Evolutionary conservation across 2,329 filamentous ascomycete genomes (phyloP).

Genomic region (Scedosporium aurantiacum): DNA sequence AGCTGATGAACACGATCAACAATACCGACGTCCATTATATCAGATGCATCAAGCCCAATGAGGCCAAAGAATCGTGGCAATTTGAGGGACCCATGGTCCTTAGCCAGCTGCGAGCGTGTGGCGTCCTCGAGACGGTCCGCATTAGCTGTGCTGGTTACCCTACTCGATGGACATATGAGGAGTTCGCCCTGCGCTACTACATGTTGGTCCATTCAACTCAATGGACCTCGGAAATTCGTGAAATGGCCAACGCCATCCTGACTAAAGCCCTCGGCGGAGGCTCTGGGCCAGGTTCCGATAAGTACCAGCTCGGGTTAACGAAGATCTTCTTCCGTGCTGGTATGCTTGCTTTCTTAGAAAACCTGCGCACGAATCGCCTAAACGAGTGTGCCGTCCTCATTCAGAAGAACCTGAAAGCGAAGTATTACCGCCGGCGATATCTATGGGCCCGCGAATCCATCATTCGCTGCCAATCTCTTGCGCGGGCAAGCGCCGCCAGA

Average conservation of each 20-base stretch:
- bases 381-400: conserved; percentile 96
- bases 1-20: conserved; percentile 96
- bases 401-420: conserved; percentile 92
- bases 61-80: conserved; percentile 92
- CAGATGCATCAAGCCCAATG: conserved; percentile 97
- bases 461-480: conserved; percentile 65
- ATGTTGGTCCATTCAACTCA: conserved; percentile 84
- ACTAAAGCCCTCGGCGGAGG: conserved; percentile 75
- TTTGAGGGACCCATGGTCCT: conserved; percentile 99
- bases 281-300: conserved; percentile 67
- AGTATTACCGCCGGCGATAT: conserved; percentile 89
- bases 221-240: conserved; percentile 88
- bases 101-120: conserved; percentile 91
- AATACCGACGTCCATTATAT: conserved; percentile 98
- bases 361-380: conserved; percentile 76
- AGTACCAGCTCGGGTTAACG: conserved; percentile 93
- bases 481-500: conserved; percentile 68
- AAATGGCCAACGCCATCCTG: conserved; percentile 90
- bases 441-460: conserved; percentile 77
- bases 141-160: conserved; percentile 97
- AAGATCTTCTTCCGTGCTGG: conserved; percentile 99
- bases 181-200: conserved; percentile 95
- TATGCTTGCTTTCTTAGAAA: conserved; percentile 97
- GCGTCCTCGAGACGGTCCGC: conserved; percentile 95
- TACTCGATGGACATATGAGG: conserved; percentile 96